Conservation (phyloP, 179 eudicot species). For the Sideroxylon spinosum region DNA sequence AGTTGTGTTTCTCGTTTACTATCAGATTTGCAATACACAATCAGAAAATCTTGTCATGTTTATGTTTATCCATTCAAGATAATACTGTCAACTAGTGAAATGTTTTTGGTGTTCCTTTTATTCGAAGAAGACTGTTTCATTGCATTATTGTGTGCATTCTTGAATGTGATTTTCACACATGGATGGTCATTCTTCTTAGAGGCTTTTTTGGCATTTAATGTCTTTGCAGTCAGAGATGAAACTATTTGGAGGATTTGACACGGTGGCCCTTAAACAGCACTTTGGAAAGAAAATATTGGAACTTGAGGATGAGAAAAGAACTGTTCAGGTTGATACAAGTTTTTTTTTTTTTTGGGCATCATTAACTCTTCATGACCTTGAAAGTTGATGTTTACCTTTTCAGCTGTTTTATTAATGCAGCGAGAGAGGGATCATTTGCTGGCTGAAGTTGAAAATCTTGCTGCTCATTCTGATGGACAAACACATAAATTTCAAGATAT, state of each 20-base stretch:
- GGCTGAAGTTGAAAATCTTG: slow-evolving; percentile 85
- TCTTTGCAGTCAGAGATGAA: slow-evolving; percentile 94
- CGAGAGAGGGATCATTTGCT: slow-evolving; percentile 85
- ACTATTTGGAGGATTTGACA: slow-evolving; percentile 73
- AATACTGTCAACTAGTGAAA: background rate
- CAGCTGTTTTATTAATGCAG: slow-evolving; percentile 39
- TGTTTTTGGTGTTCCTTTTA: background rate
- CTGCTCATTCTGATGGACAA: slow-evolving; percentile 85
- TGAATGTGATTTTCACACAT: background rate
- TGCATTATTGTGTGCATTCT: background rate
- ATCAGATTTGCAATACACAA: no score
- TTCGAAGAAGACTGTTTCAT: slow-evolving; percentile 8
- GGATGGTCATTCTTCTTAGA: slow-evolving; percentile 5
- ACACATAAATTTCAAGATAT: slow-evolving; percentile 81
- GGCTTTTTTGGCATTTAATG: slow-evolving; percentile 8
- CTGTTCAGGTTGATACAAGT: slow-evolving; percentile 63
- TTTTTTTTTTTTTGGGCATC: background rate
- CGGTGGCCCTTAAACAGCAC: slow-evolving; percentile 94
- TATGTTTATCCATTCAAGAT: background rate
- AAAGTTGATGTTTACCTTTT: slow-evolving; percentile 10
- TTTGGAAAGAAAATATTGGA: slow-evolving; percentile 91
- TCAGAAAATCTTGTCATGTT: background rate
- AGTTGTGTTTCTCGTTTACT: no score
- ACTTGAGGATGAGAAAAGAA: slow-evolving; percentile 95
- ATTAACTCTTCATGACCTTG: background rate